Conservation (phyloP, 164 flowering plant genomes). For the Sextonia rubra region DNA sequence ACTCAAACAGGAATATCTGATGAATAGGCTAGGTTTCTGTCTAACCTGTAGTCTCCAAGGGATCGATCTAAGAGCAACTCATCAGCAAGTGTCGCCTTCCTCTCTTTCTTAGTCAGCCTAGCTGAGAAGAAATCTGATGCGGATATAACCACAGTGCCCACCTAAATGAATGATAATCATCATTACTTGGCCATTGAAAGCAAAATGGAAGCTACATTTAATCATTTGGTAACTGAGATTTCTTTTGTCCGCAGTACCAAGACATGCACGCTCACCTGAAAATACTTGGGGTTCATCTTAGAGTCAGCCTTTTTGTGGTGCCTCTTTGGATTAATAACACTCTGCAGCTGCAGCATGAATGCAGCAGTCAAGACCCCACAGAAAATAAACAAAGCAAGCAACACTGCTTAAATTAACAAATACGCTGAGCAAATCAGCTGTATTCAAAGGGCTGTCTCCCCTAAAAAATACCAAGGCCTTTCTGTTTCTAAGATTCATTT, state of each 20-base stretch:
- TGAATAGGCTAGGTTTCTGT: neutral
- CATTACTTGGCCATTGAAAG: neutral
- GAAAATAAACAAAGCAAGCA: neutral
- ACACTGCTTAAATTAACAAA: too few species aligned
- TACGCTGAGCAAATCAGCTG: too few species aligned
- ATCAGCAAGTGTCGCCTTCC: slow-evolving; percentile 74
- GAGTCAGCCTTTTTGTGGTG: slow-evolving; percentile 84
- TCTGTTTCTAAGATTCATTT: too few species aligned
- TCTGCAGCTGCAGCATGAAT: slow-evolving; percentile 48
- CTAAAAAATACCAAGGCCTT: too few species aligned
- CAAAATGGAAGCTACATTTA: neutral
- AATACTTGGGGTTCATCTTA: slow-evolving; percentile 70
- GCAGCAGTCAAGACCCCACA: neutral
- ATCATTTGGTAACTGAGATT: neutral
- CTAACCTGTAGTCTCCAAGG: slow-evolving; percentile 57
- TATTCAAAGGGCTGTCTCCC: too few species aligned
- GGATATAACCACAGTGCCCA: slow-evolving; percentile 78
- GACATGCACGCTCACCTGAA: slow-evolving; percentile 50
- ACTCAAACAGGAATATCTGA: neutral
- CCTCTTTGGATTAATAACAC: slow-evolving; percentile 83
- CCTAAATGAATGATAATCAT: slow-evolving; percentile 30
- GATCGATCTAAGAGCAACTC: slow-evolving; percentile 64
- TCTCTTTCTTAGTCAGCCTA: slow-evolving; percentile 85
- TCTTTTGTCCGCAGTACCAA: neutral
- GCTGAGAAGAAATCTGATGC: slow-evolving; percentile 61